Evolutionary conservation across 108 stramenopile species (phyloP).

Genomic region (Licmophora abbreviata): DNA sequence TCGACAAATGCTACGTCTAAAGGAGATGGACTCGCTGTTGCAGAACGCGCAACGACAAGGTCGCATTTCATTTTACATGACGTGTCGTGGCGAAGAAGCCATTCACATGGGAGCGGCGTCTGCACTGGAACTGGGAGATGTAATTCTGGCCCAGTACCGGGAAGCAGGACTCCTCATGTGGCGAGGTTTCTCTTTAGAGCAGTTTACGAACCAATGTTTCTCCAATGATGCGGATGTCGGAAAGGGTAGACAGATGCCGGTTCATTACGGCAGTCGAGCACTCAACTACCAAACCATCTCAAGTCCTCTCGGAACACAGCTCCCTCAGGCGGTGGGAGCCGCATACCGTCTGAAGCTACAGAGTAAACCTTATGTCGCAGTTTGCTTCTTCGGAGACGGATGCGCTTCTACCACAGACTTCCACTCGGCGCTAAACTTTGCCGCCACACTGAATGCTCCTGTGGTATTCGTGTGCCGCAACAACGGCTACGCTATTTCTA

Average conservation of each 20-base stretch:
- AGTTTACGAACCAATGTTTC: slow-evolving; percentile 96
- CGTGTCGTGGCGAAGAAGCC: slow-evolving; percentile 90
- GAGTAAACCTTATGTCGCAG: slow-evolving; percentile 37
- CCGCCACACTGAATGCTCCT: slow-evolving; percentile 84
- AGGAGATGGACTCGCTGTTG: slow-evolving; percentile 91
- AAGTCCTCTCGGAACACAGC: slow-evolving; percentile 91
- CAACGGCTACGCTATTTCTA: slow-evolving; percentile 98
- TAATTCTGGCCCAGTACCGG: slow-evolving; percentile 93
- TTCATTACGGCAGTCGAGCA: slow-evolving; percentile 92
- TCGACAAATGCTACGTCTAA: slow-evolving; percentile 84
- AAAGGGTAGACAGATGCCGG: slow-evolving; percentile 97
- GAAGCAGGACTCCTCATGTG: slow-evolving; percentile 95
- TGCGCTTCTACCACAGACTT: slow-evolving; percentile 94
- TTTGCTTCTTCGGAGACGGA: slow-evolving; percentile 95
- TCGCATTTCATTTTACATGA: slow-evolving; percentile 93
- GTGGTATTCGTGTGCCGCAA: slow-evolving; percentile 96
- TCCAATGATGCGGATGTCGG: slow-evolving; percentile 84
- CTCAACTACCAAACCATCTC: slow-evolving; percentile 95
- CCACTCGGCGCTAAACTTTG: slow-evolving; percentile 94
- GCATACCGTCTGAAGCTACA: slow-evolving; percentile 84
- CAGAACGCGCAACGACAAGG: slow-evolving; percentile 98
- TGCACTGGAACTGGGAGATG: slow-evolving; percentile 71
- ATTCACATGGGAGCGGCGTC: slow-evolving; percentile 88
- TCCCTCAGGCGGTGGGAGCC: slow-evolving; percentile 93
- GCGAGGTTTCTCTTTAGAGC: slow-evolving; percentile 94